Base-by-base conservation (phyloP, 1,139 yeast species). In the Saccharomyces hybrid region DNA sequence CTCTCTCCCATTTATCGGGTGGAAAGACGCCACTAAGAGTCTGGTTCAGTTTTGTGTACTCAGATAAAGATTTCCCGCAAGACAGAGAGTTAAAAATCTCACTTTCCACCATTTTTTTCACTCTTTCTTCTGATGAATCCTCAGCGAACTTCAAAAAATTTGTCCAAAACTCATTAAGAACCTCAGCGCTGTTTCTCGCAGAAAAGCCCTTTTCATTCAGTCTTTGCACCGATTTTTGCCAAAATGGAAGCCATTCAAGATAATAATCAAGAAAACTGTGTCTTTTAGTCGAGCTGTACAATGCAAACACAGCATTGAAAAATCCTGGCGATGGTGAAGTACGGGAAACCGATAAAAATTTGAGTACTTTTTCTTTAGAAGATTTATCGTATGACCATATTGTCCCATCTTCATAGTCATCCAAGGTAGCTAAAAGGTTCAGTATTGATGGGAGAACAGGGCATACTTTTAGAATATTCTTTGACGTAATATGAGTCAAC, bases 301-400 rank as follows among this genome's bases (percentile, higher is more conserved):
- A 55, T 6, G 47, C 28, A 46, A 49, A 61, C 11, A 76, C 55
- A 9, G 67, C 53, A 4, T 59, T 59, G 61, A 78, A 85, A 61
- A 82, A 84, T 0, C 71, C 59, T 0, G 83, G 77, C 47, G 73
- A 73, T 59, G 84, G 81, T 54, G 75, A 75, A 52, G 84, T 75
- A 4, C 79, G 76, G 0, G 89, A 86, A 14, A 81, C 56, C 14
- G 71, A 70, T 31, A 85, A 63, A 56, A 82, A 77, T 0, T 71
- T 76, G 1, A 74, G 48, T 8, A 84, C 64, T 55, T 77, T 77
- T 1, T 64, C 78, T 55, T 70, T 77, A 60, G 73, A 68, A 52
- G 63, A 77, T 72, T 64, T 76, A 50, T 79, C 84, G 34, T 74
- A 71, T 11, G 75, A 70, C 85, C 88, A 83, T 51, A 84, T 73